Base-by-base conservation (phyloP, 108 stramenopile species). In the Nitzschia sp. region DNA sequence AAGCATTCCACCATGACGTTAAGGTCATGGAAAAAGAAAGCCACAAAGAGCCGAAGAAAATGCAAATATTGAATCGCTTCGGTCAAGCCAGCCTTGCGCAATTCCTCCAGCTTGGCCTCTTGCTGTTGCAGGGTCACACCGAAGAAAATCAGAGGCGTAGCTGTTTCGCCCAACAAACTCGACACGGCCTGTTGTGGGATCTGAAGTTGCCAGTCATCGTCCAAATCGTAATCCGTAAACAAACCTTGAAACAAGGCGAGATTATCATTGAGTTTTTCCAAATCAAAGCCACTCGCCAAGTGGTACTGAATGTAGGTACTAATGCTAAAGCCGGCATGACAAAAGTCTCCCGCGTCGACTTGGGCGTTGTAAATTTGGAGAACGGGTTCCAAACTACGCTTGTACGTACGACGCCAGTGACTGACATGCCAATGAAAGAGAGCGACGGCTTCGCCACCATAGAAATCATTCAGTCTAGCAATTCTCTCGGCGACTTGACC, bases 321-420 rank as follows among this genome's bases (percentile, higher is more conserved):
- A 29, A 67, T 75, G n/a, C 66, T 75, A 34, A 68, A 75, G 1
- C 32, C 59, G 3, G 51, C 59, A 36, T 75, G 64, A 19, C 35
- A 36, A 32, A 67, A 75, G 66, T 75, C 74, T 28, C 74, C 74
- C 33, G 34, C 34, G 30, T 75, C 74, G 11, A 75, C 46, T 54
- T 75, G 74, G n/a, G 46, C 66, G 48, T 75, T 75, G 48, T 75
- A 75, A 21, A 75, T 61, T 23, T 28, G n/a, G 11, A 75, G 49
- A 1, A 75, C 49, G 24, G 66, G 74, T 29, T 59, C 59, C 32
- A 75, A 32, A 23, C 13, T 51, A 27, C 65, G 47, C 42, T 47
- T 58, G 59, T 75, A 75, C 4, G 51, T 18, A 24, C 74, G 54
- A 6, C 48, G 46, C 66, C 65, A 68, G 35, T 75, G 74, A 46